phyloP scores from a whole-genome alignment of 169 alveolate genomes.

The Theileria parva region DNA sequence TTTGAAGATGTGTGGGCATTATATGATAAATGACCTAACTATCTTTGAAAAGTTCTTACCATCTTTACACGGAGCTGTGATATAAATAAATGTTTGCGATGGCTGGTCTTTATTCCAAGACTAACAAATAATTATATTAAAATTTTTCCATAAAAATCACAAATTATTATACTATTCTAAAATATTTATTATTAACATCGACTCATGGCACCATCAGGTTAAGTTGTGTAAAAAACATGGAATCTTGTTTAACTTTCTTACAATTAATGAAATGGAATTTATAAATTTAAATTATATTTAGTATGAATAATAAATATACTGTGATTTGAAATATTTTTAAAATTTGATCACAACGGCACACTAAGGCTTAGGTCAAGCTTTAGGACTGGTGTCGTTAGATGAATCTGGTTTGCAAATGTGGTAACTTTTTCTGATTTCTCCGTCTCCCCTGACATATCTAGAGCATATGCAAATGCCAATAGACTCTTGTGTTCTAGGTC shows the following conservation, averaged over 20 bases:
- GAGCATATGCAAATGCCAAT: constrained; percentile 38
- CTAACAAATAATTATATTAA: no score
- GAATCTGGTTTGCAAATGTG: constrained; percentile 48
- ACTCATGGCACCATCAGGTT: not conserved
- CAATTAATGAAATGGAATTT: not conserved
- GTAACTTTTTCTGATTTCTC: constrained; percentile 12
- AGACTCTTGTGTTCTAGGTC: constrained; percentile 33
- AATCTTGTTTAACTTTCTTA: constrained; percentile 7
- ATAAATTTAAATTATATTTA: not conserved
- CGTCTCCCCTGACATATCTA: constrained; percentile 35
- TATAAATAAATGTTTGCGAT: not conserved
- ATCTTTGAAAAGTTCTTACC: not conserved
- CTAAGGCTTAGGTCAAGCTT: constrained; percentile 54
- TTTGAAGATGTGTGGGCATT: constrained; percentile 14
- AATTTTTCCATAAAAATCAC: not conserved
- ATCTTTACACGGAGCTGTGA: not conserved
- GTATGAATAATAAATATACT: not conserved
- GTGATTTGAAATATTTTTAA: not conserved
- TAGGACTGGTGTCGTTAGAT: constrained; percentile 40
- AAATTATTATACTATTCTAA: not conserved
- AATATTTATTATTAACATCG: not conserved
- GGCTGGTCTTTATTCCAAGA: constrained; percentile 2
- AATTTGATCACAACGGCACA: constrained; percentile 30
- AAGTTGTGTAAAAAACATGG: not conserved
- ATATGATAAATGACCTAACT: not conserved